Evolutionary conservation across 2,329 filamentous ascomycete genomes (phyloP).

Genomic region (Thielaviopsis populi): DNA sequence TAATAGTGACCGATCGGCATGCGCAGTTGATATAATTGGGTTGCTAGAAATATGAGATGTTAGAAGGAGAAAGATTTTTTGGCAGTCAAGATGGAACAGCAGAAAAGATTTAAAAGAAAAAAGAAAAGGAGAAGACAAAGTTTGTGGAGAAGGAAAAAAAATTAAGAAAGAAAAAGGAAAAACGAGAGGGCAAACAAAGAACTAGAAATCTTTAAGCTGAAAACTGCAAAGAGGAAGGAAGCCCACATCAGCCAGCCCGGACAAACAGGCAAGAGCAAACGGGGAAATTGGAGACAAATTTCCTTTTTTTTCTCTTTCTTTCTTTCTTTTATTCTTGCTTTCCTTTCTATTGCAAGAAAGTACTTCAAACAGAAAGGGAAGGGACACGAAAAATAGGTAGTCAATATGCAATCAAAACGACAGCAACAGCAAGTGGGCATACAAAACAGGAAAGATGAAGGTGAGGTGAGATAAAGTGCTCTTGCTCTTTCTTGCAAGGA

Average conservation of each 20-base stretch:
- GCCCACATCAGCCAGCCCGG: background rate
- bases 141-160: background rate
- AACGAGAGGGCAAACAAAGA: background rate
- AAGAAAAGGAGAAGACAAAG: background rate
- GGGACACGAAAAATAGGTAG: too few species aligned
- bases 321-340: background rate
- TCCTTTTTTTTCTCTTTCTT: background rate
- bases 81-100: background rate
- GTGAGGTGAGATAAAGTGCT: background rate
- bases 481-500: background rate
- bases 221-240: background rate
- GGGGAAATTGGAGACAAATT: slow-evolving; percentile 2
- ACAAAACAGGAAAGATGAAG: too few species aligned
- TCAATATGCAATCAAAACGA: too few species aligned
- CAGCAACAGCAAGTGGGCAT: background rate
- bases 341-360: background rate
- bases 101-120: background rate
- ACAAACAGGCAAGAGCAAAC: slow-evolving; percentile 3
- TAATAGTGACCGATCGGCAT: background rate
- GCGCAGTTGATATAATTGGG: background rate
- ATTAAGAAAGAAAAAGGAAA: background rate
- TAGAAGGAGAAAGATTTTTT: background rate
- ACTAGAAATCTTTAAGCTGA: background rate
- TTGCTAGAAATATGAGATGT: background rate
- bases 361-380: background rate